Evolutionary conservation across 129 eudicot species (phyloP).

Genomic region (Arctium lappa): DNA sequence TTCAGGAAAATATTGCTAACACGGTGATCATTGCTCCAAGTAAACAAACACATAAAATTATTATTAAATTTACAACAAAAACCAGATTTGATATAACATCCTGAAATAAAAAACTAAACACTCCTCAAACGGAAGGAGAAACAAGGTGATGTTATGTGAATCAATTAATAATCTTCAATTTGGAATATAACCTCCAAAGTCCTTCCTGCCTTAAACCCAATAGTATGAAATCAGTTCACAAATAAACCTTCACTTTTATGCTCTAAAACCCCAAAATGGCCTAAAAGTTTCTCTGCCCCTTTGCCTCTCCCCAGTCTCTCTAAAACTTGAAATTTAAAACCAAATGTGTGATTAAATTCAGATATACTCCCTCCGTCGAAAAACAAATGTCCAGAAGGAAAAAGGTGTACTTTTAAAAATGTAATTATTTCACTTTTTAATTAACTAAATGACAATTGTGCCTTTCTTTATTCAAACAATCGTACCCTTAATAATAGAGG

Average conservation of each 20-base stretch:
- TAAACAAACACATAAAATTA: background rate
- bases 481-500: too few relatives aligned
- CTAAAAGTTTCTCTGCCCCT: background rate
- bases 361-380: background rate
- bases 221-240: background rate
- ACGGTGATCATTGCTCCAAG: background rate
- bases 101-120: background rate
- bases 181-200: background rate
- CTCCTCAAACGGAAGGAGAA: background rate
- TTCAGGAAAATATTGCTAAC: background rate
- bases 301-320: background rate
- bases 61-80: background rate
- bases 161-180: background rate
- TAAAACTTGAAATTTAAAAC: background rate
- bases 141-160: background rate
- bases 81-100: background rate
- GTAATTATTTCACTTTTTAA: too few relatives aligned
- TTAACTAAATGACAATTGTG: too few relatives aligned
- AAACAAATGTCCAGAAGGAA: too few relatives aligned
- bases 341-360: too few relatives aligned
- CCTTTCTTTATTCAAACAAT: too few relatives aligned
- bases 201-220: background rate
- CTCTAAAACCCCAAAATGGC: background rate
- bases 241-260: background rate
- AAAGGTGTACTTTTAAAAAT: too few relatives aligned